These are phyloP conservation scores for Metschnikowia henanensis DNA, from an alignment of 805 yeast species.

Conservation along the genomic window DNA sequence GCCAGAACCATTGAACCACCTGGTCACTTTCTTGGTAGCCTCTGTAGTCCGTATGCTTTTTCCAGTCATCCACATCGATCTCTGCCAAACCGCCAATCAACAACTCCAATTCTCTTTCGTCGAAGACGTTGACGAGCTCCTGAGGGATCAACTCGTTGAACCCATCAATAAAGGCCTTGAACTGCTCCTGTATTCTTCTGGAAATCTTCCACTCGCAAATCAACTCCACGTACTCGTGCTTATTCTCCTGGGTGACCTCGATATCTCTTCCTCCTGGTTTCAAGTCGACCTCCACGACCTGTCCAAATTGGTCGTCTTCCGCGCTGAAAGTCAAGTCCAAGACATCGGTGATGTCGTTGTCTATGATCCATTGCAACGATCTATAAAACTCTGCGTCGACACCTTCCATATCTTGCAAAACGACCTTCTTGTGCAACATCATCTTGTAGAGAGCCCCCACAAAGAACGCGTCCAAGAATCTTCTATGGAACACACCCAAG, in stretches of 20 bases:
- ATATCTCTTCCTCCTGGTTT: slow-evolving; percentile 86
- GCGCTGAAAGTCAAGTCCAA: slow-evolving; percentile 87
- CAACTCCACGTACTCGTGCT: slow-evolving; percentile 91
- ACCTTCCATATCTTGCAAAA: slow-evolving; percentile 96
- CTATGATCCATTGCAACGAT: slow-evolving; percentile 93
- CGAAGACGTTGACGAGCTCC: slow-evolving; percentile 93
- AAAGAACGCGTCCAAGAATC: slow-evolving; percentile 97
- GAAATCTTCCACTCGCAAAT: slow-evolving; percentile 96
- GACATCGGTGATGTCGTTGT: slow-evolving; percentile 83
- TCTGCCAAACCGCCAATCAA: slow-evolving; percentile 98
- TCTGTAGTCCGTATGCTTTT: slow-evolving; percentile 96
- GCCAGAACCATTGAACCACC: slow-evolving; percentile 99
- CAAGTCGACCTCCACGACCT: slow-evolving; percentile 82
- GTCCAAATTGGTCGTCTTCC: slow-evolving; percentile 94
- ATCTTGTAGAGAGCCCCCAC: slow-evolving; percentile 97
- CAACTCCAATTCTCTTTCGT: slow-evolving; percentile 95
- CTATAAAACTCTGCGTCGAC: slow-evolving; percentile 97
- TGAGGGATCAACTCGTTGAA: slow-evolving; percentile 97
- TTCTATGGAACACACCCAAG: slow-evolving; percentile 95
- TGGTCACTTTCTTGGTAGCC: slow-evolving; percentile 97
- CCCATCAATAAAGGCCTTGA: slow-evolving; percentile 94
- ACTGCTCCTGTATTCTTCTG: slow-evolving; percentile 92
- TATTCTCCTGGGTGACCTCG: slow-evolving; percentile 85
- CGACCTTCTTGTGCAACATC: slow-evolving; percentile 95
- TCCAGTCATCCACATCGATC: slow-evolving; percentile 98